A percentile compares a stretch with the other conserved stretches of the same genome.
Evolutionary conservation across 2,329 filamentous ascomycete genomes (phyloP).

Genomic region (Alternaria arborescens): DNA sequence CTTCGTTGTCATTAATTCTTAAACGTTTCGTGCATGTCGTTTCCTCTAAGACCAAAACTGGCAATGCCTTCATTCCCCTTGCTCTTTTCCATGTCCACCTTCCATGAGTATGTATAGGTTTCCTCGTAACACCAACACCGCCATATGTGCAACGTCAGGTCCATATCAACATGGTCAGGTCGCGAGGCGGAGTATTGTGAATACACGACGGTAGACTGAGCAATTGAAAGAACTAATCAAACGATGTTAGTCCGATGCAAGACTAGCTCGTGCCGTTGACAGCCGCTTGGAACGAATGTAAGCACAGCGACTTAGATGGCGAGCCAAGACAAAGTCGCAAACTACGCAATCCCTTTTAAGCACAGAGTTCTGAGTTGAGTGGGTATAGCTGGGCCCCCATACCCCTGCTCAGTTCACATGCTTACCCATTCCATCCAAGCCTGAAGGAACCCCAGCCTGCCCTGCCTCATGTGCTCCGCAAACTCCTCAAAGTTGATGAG

Average conservation of each 20-base stretch:
- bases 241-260: not conserved
- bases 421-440: conserved; percentile 86
- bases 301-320: not conserved
- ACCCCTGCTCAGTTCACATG: conserved; percentile 19
- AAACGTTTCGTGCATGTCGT: not conserved
- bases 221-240: not conserved
- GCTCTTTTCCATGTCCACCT: not conserved
- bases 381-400: not conserved
- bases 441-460: conserved; percentile 77
- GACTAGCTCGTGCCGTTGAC: not conserved
- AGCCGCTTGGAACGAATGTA: not conserved
- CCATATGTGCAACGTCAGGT: not conserved
- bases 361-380: not conserved
- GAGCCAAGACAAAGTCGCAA: not conserved
- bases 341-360: not conserved
- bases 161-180: not conserved
- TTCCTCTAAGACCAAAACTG: not conserved
- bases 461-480: conserved; percentile 72
- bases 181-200: not conserved
- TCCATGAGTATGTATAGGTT: not conserved
- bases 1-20: not conserved
- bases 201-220: not conserved
- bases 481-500: conserved; percentile 83
- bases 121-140: not conserved
- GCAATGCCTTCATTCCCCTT: not conserved